Conservation (phyloP, 108 stramenopile species). For the Schizochytrium sp. region DNA sequence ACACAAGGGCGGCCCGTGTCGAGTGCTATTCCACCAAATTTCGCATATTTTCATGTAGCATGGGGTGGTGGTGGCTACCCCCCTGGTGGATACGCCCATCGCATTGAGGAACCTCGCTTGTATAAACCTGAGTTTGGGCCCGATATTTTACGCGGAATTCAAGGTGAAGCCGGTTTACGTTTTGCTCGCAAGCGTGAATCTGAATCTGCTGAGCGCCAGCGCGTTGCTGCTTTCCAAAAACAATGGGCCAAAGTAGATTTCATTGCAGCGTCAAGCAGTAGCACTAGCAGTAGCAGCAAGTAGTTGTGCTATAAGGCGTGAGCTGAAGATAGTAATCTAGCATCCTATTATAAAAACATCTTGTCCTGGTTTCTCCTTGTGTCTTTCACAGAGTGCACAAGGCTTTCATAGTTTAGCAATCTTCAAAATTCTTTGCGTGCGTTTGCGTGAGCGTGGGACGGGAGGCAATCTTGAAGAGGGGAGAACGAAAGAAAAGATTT, state of each 20-base stretch:
- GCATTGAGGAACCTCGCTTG: slow-evolving; percentile 20
- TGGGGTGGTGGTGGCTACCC: slow-evolving; percentile 57
- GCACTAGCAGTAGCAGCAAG: too few species aligned
- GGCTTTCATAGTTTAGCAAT: too few species aligned
- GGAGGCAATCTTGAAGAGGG: too few species aligned
- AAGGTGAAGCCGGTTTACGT: slow-evolving; percentile 24
- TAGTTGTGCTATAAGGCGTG: too few species aligned
- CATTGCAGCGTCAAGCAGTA: background rate
- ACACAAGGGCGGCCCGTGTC: background rate
- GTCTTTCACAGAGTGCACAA: too few species aligned
- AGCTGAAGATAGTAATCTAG: too few species aligned
- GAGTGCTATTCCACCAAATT: background rate
- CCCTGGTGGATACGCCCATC: slow-evolving; percentile 38
- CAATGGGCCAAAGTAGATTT: background rate
- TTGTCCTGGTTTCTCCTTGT: too few species aligned
- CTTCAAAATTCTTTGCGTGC: too few species aligned
- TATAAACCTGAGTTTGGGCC: slow-evolving; percentile 49
- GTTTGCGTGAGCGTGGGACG: too few species aligned
- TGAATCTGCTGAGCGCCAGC: background rate
- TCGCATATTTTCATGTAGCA: slow-evolving; percentile 58
- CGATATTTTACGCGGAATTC: slow-evolving; percentile 29
- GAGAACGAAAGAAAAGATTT: too few species aligned
- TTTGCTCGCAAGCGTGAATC: background rate
- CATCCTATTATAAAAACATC: too few species aligned
- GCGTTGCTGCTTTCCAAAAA: slow-evolving; percentile 11